A percentile compares a stretch with the other conserved stretches of the same genome.
phyloP scores from a whole-genome alignment of 768 basidiomycete species.

The Tricholoma sp. region DNA sequence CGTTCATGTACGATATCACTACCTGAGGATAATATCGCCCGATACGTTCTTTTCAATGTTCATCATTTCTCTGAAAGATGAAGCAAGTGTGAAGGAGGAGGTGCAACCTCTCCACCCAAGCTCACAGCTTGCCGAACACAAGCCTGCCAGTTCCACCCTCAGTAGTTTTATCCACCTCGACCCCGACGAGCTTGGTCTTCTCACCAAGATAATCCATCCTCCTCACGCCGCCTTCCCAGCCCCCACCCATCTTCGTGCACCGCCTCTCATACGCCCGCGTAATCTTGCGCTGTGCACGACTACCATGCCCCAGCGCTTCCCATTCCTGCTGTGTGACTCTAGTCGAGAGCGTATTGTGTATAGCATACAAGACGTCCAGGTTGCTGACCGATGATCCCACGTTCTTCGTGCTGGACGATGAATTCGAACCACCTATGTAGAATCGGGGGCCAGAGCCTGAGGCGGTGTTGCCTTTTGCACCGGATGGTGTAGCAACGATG shows the following conservation, averaged over 20 bases:
- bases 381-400: conserved; percentile 41
- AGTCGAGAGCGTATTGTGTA: conserved; percentile 50
- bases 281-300: conserved; percentile 52
- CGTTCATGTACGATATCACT: no score
- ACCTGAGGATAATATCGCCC: no score
- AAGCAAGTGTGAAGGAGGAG: no score
- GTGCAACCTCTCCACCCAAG: no score
- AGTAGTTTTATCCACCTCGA: conserved; percentile 48
- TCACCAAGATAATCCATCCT: conserved; percentile 62
- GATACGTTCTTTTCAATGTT: no score
- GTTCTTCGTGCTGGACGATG: conserved; percentile 56
- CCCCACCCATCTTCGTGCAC: conserved; percentile 54
- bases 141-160: conserved; percentile 7
- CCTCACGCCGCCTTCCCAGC: conserved; percentile 66
- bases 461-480: neutral
- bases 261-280: conserved; percentile 59
- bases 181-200: conserved; percentile 54
- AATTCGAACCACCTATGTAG: conserved; percentile 5
- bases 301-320: conserved; percentile 51
- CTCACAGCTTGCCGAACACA: conserved; percentile 6
- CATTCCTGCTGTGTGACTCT: conserved; percentile 64
- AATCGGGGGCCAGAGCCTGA: neutral
- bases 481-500: conserved; percentile 38
- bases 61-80: no score
- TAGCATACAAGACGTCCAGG: conserved; percentile 55